These are phyloP conservation scores for Fagopyrum esculentum DNA, from an alignment of 148 eudicot genomes.

Conservation along the genomic window DNA sequence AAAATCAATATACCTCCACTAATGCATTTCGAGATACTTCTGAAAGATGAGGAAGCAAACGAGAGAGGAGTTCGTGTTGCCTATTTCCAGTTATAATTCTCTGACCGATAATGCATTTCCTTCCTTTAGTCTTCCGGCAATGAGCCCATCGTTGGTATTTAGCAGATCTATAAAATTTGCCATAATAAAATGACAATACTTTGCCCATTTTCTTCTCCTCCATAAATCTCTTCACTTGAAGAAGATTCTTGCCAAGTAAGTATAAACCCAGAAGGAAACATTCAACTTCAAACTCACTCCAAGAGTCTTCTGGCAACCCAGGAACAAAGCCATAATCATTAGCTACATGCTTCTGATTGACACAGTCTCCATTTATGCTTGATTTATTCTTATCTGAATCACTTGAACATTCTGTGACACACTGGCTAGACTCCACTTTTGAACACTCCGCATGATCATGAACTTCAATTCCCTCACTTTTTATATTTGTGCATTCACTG, in stretches of 20 bases:
- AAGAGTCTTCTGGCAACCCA: slow-evolving; percentile 18
- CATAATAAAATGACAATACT: slow-evolving; percentile 39
- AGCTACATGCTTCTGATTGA: slow-evolving; percentile 6
- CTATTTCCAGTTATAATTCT: slow-evolving; percentile 46
- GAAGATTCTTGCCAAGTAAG: slow-evolving; percentile 19
- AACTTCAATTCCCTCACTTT: slow-evolving; percentile 11
- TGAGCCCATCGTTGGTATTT: slow-evolving; percentile 46
- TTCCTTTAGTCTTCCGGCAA: slow-evolving; percentile 37
- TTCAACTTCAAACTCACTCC: slow-evolving; percentile 22
- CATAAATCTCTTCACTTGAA: slow-evolving; percentile 21
- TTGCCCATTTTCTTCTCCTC: slow-evolving; percentile 34
- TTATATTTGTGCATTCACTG: slow-evolving; percentile 10
- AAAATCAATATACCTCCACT: slow-evolving; percentile 31
- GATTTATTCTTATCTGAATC: slow-evolving; percentile 1
- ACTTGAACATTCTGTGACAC: slow-evolving; percentile 4
- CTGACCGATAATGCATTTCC: slow-evolving; percentile 32
- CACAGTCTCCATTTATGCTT: background rate
- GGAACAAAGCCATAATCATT: slow-evolving; percentile 31
- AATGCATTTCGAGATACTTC: slow-evolving; percentile 35
- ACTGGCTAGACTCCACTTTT: background rate
- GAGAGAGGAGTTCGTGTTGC: slow-evolving; percentile 53
- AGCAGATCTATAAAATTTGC: slow-evolving; percentile 32
- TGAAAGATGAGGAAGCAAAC: slow-evolving; percentile 31
- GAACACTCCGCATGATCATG: background rate
- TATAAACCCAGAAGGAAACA: slow-evolving; percentile 27